A percentile compares a stretch with the other conserved stretches of the same genome.
Evolutionary conservation across 768 basidiomycete species (phyloP).

Genomic region (Atractiella rhizophila): DNA sequence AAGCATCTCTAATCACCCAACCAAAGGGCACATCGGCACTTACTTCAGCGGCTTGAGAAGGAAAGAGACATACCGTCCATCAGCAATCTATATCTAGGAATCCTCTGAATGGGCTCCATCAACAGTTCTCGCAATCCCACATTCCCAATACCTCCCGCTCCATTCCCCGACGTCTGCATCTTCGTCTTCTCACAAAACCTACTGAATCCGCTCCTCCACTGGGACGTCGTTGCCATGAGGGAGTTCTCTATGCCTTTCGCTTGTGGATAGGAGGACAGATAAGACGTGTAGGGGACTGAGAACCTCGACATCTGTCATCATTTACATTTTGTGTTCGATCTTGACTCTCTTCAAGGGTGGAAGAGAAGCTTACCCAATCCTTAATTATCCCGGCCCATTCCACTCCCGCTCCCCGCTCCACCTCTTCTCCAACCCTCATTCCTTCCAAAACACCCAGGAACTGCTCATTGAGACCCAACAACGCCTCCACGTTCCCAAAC

Average conservation of each 20-base stretch:
- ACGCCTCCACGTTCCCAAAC: slow-evolving; percentile 47
- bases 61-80: too few relatives aligned
- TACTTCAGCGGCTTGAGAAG: too few relatives aligned
- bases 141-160: slow-evolving; percentile 48
- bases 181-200: slow-evolving; percentile 56
- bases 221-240: slow-evolving; percentile 20
- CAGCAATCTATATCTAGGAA: slow-evolving; percentile 77
- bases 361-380: slow-evolving; percentile 7
- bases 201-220: slow-evolving; percentile 46
- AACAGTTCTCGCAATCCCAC: slow-evolving; percentile 27
- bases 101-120: slow-evolving; percentile 89
- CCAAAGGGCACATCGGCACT: neutral
- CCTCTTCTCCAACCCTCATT: slow-evolving; percentile 19
- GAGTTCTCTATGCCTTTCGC: slow-evolving; percentile 2
- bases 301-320: too few relatives aligned
- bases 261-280: slow-evolving; percentile 1
- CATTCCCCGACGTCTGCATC: slow-evolving; percentile 27
- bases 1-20: slow-evolving; percentile 38
- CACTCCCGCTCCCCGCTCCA: too few relatives aligned
- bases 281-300: neutral
- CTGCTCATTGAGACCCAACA: slow-evolving; percentile 66
- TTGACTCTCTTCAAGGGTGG: slow-evolving; percentile 3
- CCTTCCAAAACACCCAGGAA: slow-evolving; percentile 62
- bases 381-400: slow-evolving; percentile 9
- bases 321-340: slow-evolving; percentile 3